Evolutionary conservation across 2,329 filamentous ascomycete species (phyloP).

Genomic region (Chaetomiaceae sp.): DNA sequence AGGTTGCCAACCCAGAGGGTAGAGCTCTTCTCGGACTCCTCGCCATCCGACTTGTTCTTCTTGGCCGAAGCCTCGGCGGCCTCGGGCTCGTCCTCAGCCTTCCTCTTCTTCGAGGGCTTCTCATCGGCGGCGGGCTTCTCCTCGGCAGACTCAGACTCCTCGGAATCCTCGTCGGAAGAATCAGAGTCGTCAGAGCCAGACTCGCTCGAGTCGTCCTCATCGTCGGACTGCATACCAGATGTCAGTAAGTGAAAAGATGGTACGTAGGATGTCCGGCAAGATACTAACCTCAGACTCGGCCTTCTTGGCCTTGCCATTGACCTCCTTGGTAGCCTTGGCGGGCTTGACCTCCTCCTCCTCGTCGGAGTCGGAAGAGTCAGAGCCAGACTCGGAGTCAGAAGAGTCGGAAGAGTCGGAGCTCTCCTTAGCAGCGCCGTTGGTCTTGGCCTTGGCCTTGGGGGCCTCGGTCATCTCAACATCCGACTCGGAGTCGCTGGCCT

Average conservation of each 20-base stretch:
- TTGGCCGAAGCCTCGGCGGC: constrained; percentile 47
- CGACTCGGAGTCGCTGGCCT: constrained; percentile 28
- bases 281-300: constrained; percentile 17
- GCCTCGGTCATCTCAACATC: constrained; percentile 36
- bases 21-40: constrained; percentile 44
- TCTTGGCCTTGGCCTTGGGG: constrained; percentile 27
- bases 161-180: constrained; percentile 30
- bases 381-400: constrained; percentile 37
- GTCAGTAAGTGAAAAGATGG: constrained; percentile 9
- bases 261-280: not conserved
- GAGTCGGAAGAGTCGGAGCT: constrained; percentile 29
- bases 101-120: constrained; percentile 60
- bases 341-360: constrained; percentile 36
- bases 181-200: constrained; percentile 31
- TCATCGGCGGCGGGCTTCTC: constrained; percentile 38
- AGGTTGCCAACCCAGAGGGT: constrained; percentile 89
- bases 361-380: constrained; percentile 37
- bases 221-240: constrained; percentile 16
- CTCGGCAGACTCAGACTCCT: constrained; percentile 31
- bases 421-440: constrained; percentile 32
- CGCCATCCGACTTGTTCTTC: constrained; percentile 61
- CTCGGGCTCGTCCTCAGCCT: constrained; percentile 50
- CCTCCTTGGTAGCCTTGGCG: constrained; percentile 36
- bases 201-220: constrained; percentile 32
- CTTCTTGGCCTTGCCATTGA: constrained; percentile 36